These are phyloP conservation scores for Blastocystis sp. DNA, from an alignment of 352 stramenopile species.

Conservation along the genomic window DNA sequence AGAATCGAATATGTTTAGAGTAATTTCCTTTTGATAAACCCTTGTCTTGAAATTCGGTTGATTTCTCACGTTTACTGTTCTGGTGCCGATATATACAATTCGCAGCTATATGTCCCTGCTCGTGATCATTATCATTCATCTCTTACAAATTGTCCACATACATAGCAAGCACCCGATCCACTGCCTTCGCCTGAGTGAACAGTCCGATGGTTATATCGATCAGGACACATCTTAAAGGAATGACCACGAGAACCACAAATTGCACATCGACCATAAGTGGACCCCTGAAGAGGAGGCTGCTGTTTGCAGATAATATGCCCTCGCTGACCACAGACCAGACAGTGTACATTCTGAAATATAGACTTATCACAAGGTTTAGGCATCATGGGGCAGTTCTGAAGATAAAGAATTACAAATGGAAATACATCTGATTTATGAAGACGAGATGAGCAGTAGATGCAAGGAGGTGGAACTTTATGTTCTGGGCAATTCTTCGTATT, in stretches of 20 bases:
- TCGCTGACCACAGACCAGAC: slow-evolving; percentile 14
- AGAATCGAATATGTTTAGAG: slow-evolving; percentile 6
- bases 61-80: not conserved
- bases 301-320: slow-evolving; percentile 36
- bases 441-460: slow-evolving; percentile 34
- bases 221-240: not conserved
- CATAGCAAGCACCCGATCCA: slow-evolving; percentile 10
- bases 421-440: slow-evolving; percentile 9
- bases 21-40: slow-evolving; percentile 1
- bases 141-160: slow-evolving; percentile 33
- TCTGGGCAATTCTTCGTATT: not conserved
- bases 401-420: not conserved
- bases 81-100: not conserved
- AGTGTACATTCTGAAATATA: slow-evolving; percentile 33
- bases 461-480: not conserved
- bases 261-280: not conserved
- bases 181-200: not conserved
- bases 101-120: slow-evolving; percentile 25
- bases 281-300: not conserved
- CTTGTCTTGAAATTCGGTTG: not conserved
- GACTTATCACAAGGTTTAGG: slow-evolving; percentile 29
- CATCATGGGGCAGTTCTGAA: slow-evolving; percentile 28
- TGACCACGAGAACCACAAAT: slow-evolving; percentile 34
- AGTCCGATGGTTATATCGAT: slow-evolving; percentile 26
- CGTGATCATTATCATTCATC: not conserved